phyloP scores from a whole-genome alignment of 805 yeast genomes.

The Candida oleophila region DNA sequence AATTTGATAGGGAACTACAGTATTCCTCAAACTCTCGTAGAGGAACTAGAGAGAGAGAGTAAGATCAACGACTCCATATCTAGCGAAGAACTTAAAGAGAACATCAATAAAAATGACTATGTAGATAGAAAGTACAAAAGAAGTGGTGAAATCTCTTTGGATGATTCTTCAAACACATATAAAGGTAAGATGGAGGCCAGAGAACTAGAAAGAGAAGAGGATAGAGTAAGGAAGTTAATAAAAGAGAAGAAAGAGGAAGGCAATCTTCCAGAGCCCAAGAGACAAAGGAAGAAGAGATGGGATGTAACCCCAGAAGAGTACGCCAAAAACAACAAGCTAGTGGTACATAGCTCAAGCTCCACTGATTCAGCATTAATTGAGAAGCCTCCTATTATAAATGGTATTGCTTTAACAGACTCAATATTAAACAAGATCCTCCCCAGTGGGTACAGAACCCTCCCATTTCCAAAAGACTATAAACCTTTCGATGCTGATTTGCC shows the following conservation, averaged over 20 bases:
- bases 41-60: conserved; percentile 23
- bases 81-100: conserved; percentile 15
- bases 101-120: conserved; percentile 24
- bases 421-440: conserved; percentile 52
- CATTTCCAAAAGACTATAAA: conserved; percentile 45
- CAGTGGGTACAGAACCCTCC: conserved; percentile 42
- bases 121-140: conserved; percentile 26
- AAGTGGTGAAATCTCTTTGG: conserved; percentile 21
- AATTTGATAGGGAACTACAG: conserved; percentile 29
- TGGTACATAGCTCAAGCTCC: background rate
- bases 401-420: conserved; percentile 41
- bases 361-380: background rate
- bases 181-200: conserved; percentile 42
- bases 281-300: conserved; percentile 35
- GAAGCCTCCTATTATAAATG: conserved; percentile 23
- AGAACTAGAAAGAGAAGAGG: conserved; percentile 37
- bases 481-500: conserved; percentile 23
- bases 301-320: conserved; percentile 42
- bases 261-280: conserved; percentile 11
- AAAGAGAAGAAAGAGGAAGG: conserved; percentile 15
- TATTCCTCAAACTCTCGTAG: conserved; percentile 27
- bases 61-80: conserved; percentile 15
- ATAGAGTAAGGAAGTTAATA: conserved; percentile 22
- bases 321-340: conserved; percentile 8
- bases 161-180: conserved; percentile 32